Conservation (phyloP, 1,284 basidiomycete species). For the Cerioporus squamosus region DNA sequence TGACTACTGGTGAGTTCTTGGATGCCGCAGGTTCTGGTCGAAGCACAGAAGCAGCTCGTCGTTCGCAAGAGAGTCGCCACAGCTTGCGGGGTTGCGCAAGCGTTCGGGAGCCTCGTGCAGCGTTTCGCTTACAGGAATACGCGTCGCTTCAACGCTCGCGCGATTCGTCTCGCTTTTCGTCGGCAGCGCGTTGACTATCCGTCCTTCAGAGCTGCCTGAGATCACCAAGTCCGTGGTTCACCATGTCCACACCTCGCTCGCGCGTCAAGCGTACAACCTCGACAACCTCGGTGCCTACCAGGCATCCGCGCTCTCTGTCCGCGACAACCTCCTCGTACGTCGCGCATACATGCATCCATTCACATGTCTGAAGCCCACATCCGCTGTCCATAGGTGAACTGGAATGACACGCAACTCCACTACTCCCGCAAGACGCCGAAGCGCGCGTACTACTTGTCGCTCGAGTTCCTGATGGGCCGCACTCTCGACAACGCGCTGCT, state of each 20-base stretch:
- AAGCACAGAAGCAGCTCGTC: too few relatives aligned
- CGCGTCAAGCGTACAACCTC: conserved; percentile 86
- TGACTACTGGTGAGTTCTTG: conserved; percentile 56
- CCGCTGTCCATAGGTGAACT: conserved; percentile 57
- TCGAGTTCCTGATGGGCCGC: conserved; percentile 91
- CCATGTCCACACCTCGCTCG: conserved; percentile 87
- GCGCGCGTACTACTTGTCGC: conserved; percentile 87
- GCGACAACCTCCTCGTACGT: conserved; percentile 82
- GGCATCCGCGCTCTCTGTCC: conserved; percentile 78
- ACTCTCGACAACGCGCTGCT: conserved; percentile 81
- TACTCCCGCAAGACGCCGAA: conserved; percentile 77
- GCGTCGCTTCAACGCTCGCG: conserved; percentile 1
- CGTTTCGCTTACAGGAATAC: not conserved
- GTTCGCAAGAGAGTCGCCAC: not conserved
- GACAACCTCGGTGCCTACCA: conserved; percentile 84
- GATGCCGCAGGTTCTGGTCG: not conserved
- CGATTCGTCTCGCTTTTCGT: too few relatives aligned
- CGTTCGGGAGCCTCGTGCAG: conserved; percentile 22
- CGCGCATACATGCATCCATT: not conserved
- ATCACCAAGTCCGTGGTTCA: conserved; percentile 84
- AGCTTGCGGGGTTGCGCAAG: not conserved
- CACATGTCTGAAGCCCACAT: not conserved
- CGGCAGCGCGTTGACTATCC: not conserved
- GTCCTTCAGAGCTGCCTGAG: conserved; percentile 55
- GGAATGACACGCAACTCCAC: conserved; percentile 78